Base-by-base conservation (phyloP, 495 filamentous ascomycete species). In the Aspergillus ostianus region DNA sequence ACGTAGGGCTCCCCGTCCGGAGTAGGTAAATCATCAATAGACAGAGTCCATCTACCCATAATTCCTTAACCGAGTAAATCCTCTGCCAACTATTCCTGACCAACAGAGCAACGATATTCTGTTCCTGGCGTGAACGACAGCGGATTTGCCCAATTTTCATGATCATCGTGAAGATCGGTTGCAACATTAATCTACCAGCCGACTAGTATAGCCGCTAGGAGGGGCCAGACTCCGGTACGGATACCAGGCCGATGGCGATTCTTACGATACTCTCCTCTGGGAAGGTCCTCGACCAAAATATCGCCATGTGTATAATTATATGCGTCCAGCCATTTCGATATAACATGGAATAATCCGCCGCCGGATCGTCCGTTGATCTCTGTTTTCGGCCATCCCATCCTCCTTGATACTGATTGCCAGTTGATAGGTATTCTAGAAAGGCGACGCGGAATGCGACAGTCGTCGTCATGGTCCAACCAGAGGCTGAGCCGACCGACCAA, bases 141-240 rank as follows among this genome's bases (percentile, higher is more conserved):
- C 10, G 36, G 36, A 41, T 41, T 41, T 41, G 12, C 36, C 15
- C 10, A 41, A 15, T 41, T 13, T 41, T 10, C 36, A 17, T 15
- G 36, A 41, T 41, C 36, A 41, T 41, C 36, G 12, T 41, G 36
- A 41, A 17, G 36, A 41, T 41, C 36, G 36, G 36, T 41, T 41
- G 36, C 36, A 41, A 41, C 36, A 41, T 41, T 41, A 41, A 41
- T 41, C 36, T 41, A 41, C 36, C 36, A 41, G 36, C 36, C 36
- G 36, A 41, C 36, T 41, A 41, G 36, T 41, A 8, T 10, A 15
- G 58, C 29, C 58, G 58, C 58, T 55, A 60, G 51, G 45, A 60
- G 46, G 51, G 58, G 51, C 58, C 58, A 60, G 58, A 60, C 58
- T 52, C 45, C 21, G 19, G 27, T 36, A 20, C 46, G 9, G 46